phyloP scores from a whole-genome alignment of 2,329 filamentous ascomycete species.

The Claviceps quebecensis region DNA sequence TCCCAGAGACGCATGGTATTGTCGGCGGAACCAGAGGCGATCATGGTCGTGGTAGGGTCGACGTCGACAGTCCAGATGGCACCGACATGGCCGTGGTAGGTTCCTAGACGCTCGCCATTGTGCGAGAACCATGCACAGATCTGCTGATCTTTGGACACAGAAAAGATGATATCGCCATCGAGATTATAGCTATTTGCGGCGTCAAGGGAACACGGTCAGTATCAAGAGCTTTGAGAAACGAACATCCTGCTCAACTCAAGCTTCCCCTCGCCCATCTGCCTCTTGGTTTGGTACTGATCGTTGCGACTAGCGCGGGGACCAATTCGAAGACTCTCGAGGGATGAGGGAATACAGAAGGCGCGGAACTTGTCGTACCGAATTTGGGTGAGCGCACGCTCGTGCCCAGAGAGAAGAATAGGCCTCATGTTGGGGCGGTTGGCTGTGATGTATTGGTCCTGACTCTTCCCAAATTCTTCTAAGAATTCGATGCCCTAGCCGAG shows the following conservation, averaged over 20 bases:
- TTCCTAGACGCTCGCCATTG: slow-evolving; percentile 94
- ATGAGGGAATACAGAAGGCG: background rate
- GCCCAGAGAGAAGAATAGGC: slow-evolving; percentile 88
- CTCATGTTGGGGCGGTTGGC: slow-evolving; percentile 57
- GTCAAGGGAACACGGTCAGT: slow-evolving; percentile 1
- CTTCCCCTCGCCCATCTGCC: background rate
- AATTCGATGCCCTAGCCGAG: slow-evolving; percentile 1
- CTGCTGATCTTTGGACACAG: slow-evolving; percentile 87
- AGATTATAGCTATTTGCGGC: slow-evolving; percentile 55
- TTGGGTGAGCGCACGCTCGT: slow-evolving; percentile 92
- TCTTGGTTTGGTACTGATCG: background rate
- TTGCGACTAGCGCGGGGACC: background rate
- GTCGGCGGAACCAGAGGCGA: slow-evolving; percentile 92
- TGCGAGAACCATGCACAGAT: slow-evolving; percentile 95
- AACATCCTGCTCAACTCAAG: background rate
- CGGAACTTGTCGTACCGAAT: slow-evolving; percentile 50
- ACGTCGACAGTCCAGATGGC: slow-evolving; percentile 98
- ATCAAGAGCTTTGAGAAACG: background rate
- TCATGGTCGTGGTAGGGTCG: slow-evolving; percentile 78
- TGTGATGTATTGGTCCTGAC: slow-evolving; percentile 3
- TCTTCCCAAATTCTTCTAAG: background rate
- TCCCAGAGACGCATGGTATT: slow-evolving; percentile 98
- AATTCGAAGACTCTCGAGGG: background rate
- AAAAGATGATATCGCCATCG: slow-evolving; percentile 95
- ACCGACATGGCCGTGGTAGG: slow-evolving; percentile 93